Conservation (phyloP, 2,329 filamentous ascomycete genomes). For the Apiospora kogelbergensis region DNA sequence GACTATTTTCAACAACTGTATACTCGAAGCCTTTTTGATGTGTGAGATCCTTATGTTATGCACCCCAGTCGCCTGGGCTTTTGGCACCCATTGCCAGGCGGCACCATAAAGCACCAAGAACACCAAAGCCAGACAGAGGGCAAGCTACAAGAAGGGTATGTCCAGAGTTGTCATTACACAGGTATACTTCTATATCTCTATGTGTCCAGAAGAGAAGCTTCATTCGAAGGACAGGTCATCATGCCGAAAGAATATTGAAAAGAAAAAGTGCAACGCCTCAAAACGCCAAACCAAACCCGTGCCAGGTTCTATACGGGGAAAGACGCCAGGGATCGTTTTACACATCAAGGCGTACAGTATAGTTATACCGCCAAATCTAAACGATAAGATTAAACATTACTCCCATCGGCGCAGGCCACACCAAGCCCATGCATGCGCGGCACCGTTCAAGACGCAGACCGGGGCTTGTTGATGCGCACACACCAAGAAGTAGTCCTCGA, state of each 20-base stretch:
- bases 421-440: neutral
- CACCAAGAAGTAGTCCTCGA: constrained; percentile 70
- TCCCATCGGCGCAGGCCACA: neutral
- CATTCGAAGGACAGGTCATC: neutral
- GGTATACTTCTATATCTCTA: neutral
- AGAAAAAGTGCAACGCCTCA: neutral
- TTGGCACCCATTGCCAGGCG: no score
- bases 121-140: no score
- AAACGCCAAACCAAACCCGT: neutral
- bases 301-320: neutral
- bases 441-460: neutral
- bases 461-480: constrained; percentile 65
- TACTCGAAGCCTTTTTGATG: no score
- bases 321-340: neutral
- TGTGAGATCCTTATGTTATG: no score
- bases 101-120: neutral
- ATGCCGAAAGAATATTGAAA: neutral
- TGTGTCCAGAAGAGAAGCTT: neutral
- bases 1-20: no score
- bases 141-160: neutral
- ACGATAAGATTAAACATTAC: neutral
- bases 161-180: neutral
- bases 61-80: no score
- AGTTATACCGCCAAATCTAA: neutral
- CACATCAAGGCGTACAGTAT: neutral